phyloP scores from a whole-genome alignment of 192 early-diverging fungal genomes.

The Powellomyces hirtus region DNA sequence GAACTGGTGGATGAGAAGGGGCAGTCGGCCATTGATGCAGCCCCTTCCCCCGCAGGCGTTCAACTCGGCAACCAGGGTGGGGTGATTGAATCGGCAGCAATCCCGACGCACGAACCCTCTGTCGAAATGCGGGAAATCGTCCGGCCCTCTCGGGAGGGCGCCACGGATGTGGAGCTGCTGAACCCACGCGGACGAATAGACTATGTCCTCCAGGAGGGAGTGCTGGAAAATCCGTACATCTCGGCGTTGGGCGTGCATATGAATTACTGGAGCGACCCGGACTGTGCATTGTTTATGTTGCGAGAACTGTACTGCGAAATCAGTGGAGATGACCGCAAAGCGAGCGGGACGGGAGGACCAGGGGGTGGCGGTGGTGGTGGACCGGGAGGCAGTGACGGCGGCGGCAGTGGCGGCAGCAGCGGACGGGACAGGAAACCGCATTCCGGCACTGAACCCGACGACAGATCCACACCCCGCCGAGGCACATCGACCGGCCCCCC shows the following conservation, averaged over 20 bases:
- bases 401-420: slow-evolving; percentile 1
- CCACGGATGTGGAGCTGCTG: slow-evolving; percentile 33
- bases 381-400: not conserved
- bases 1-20: not conserved
- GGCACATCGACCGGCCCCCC: too few species aligned
- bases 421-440: not conserved
- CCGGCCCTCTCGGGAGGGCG: not conserved
- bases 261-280: slow-evolving; percentile 67
- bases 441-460: not conserved
- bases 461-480: too few species aligned
- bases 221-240: slow-evolving; percentile 71
- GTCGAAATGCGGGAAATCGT: slow-evolving; percentile 25
- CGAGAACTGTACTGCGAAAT: slow-evolving; percentile 49
- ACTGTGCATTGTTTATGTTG: slow-evolving; percentile 61
- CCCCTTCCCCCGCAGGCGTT: not conserved
- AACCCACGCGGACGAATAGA: slow-evolving; percentile 64
- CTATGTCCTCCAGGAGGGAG: slow-evolving; percentile 63
- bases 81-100: not conserved
- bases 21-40: not conserved
- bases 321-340: not conserved
- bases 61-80: not conserved
- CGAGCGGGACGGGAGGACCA: not conserved
- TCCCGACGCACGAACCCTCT: not conserved
- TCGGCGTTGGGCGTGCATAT: slow-evolving; percentile 65
- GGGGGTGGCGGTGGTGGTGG: slow-evolving; percentile 7